Evolutionary conservation across 768 basidiomycete genomes (phyloP).

Genomic region (Podaxis rugospora): DNA sequence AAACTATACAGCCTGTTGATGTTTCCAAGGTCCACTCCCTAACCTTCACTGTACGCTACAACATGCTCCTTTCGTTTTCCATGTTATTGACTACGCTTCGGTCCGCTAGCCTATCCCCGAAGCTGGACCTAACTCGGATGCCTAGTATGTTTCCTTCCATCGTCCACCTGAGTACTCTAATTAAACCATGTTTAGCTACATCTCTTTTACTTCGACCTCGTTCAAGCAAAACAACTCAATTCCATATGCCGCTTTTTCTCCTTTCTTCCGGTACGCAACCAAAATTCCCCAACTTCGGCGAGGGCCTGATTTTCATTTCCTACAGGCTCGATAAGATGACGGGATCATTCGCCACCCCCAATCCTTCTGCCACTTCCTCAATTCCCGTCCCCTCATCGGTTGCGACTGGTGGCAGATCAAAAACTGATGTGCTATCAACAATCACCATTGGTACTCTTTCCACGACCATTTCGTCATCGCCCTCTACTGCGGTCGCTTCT

Average conservation of each 20-base stretch:
- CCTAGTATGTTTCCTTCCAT: conserved; percentile 42
- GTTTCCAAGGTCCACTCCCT: conserved; percentile 44
- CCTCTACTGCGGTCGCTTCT: neutral
- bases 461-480: conserved; percentile 5
- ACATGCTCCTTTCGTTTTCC: neutral
- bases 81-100: neutral
- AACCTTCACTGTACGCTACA: conserved; percentile 47
- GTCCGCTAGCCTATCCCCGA: conserved; percentile 44
- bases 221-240: conserved; percentile 24
- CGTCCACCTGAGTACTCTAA: conserved; percentile 6
- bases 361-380: conserved; percentile 43
- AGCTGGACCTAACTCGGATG: conserved; percentile 52
- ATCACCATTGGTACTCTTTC: conserved; percentile 33
- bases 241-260: conserved; percentile 42
- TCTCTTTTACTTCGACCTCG: conserved; percentile 47
- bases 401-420: conserved; percentile 22
- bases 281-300: neutral
- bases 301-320: neutral
- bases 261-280: conserved; percentile 48
- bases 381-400: conserved; percentile 39
- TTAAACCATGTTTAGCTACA: conserved; percentile 41
- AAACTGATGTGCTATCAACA: conserved; percentile 31
- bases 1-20: conserved; percentile 51
- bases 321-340: conserved; percentile 53
- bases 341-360: conserved; percentile 49